Conservation (phyloP, 306 rosid species). For the Castanea mollissima region DNA sequence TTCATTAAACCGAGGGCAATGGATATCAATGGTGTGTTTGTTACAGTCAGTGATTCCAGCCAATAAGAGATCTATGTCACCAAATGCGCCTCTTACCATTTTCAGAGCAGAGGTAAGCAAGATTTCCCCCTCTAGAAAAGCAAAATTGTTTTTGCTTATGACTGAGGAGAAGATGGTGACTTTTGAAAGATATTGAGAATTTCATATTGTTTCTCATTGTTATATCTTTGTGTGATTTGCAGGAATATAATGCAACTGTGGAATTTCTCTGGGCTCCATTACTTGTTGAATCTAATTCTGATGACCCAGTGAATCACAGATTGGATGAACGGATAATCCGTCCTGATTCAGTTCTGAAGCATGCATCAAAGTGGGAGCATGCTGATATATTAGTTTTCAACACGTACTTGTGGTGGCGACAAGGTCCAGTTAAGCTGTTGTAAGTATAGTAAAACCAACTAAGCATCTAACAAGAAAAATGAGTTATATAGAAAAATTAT, state of each 20-base stretch:
- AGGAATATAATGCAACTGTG: conserved; percentile 96
- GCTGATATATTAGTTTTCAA: conserved; percentile 93
- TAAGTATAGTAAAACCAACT: conserved; percentile 37
- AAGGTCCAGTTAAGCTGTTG: conserved; percentile 97
- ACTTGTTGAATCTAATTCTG: conserved; percentile 93
- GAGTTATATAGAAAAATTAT: background rate
- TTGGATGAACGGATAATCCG: conserved; percentile 78
- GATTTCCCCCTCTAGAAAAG: background rate
- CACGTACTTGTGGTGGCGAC: conserved; percentile 99
- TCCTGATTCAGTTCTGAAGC: conserved; percentile 88
- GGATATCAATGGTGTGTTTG: conserved; percentile 96
- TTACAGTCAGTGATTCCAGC: conserved; percentile 85
- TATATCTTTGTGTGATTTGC: conserved; percentile 27
- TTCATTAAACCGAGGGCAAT: conserved; percentile 93
- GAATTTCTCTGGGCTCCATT: conserved; percentile 99
- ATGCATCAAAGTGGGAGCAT: conserved; percentile 72
- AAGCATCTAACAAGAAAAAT: background rate
- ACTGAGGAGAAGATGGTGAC: background rate
- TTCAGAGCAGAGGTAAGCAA: conserved; percentile 78
- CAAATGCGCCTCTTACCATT: conserved; percentile 90
- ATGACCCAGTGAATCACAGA: conserved; percentile 95
- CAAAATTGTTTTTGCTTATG: background rate
- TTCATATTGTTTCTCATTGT: background rate
- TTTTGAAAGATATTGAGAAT: conserved; percentile 7
- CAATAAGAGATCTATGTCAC: conserved; percentile 83